These are phyloP conservation scores for Epithemia pelagica DNA, from an alignment of 108 stramenopile species.

Conservation along the genomic window DNA sequence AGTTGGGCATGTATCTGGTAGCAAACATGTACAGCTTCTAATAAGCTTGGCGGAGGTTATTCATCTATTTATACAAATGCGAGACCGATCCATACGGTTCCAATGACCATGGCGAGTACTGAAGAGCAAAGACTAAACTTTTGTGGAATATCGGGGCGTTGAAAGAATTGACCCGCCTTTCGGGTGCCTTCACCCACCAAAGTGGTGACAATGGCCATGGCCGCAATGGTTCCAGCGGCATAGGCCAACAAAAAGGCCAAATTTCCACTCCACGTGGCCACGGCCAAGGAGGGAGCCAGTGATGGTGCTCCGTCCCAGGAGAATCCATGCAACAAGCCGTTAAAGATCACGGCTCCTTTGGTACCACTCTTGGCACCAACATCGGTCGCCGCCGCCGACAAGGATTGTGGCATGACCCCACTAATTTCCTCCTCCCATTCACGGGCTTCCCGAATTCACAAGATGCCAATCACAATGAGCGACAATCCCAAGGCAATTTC, in stretches of 20 bases:
- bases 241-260: conserved; percentile 87
- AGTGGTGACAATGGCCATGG: conserved; percentile 80
- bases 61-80: conserved; percentile 38
- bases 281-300: conserved; percentile 88
- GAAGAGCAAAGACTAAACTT: conserved; percentile 71
- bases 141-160: conserved; percentile 83
- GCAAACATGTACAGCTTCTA: no score
- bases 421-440: conserved; percentile 43
- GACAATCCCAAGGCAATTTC: conserved; percentile 87
- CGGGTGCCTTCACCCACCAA: conserved; percentile 84
- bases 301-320: conserved; percentile 95
- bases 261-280: conserved; percentile 81
- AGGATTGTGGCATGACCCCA: conserved; percentile 16
- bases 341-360: conserved; percentile 88
- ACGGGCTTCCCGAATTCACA: conserved; percentile 88
- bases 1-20: no score
- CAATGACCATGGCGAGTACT: conserved; percentile 72
- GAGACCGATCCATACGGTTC: conserved; percentile 75
- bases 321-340: conserved; percentile 93
- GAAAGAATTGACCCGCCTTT: conserved; percentile 62
- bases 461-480: conserved; percentile 83
- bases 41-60: no score
- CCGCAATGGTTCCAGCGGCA: conserved; percentile 86
- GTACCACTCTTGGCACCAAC: conserved; percentile 14
- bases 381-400: conserved; percentile 39